phyloP scores from a whole-genome alignment of 352 stramenopile species.

The Detonula confervacea region DNA sequence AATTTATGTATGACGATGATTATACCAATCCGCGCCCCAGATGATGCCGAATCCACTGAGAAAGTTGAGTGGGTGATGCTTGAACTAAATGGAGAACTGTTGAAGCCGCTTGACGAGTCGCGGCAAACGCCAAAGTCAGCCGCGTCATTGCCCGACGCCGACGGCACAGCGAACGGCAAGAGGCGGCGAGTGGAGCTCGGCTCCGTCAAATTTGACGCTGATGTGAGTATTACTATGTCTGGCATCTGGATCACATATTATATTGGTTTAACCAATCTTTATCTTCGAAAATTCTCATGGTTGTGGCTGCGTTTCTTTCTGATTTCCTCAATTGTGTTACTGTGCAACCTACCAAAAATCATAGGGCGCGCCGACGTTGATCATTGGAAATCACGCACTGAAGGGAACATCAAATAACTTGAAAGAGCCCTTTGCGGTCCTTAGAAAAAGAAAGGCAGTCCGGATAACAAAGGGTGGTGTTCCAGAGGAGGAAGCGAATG shows the following conservation, averaged over 20 bases:
- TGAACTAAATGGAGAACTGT: conserved; percentile 78
- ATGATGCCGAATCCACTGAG: conserved; percentile 28
- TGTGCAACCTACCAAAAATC: too few species aligned
- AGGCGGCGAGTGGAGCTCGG: conserved; percentile 55
- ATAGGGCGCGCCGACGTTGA: conserved; percentile 70
- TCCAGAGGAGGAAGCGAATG: conserved; percentile 3
- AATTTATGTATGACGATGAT: conserved; percentile 32
- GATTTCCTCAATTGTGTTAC: too few species aligned
- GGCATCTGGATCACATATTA: too few species aligned
- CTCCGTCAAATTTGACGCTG: conserved; percentile 57
- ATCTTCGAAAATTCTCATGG: too few species aligned
- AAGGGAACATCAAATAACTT: conserved; percentile 64
- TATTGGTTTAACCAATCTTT: too few species aligned
- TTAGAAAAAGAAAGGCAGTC: conserved; percentile 65
- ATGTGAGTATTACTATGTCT: conserved; percentile 47
- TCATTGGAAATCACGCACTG: conserved; percentile 73
- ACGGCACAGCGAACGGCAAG: background rate
- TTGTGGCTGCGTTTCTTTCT: conserved; percentile 26
- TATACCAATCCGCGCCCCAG: conserved; percentile 47
- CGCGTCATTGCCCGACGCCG: background rate
- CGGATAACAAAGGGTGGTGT: conserved; percentile 12
- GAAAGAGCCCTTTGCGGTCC: conserved; percentile 76
- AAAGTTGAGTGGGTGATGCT: conserved; percentile 74
- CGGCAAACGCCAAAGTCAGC: conserved; percentile 5
- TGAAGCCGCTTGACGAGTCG: conserved; percentile 52